Percentiles rank a stretch among this genome's conserved stretches.
These are phyloP conservation scores for Gossypium herbaceum DNA, from an alignment of 345 rosid genomes.

Conservation along the genomic window DNA sequence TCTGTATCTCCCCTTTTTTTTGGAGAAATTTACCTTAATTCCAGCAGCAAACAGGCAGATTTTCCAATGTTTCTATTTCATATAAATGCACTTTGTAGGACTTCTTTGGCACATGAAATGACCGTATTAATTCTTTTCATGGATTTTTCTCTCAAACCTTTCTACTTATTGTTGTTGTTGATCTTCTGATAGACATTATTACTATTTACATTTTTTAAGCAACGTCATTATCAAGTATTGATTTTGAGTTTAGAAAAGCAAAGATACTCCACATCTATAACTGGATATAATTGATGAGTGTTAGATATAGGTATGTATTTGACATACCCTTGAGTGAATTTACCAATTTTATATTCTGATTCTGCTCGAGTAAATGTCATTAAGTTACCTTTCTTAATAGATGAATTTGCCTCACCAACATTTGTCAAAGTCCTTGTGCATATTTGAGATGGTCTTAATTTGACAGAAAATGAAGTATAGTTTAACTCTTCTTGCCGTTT, in stretches of 20 bases:
- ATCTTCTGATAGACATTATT: background rate
- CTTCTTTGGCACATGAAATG: background rate
- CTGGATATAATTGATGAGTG: background rate
- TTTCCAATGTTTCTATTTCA: background rate
- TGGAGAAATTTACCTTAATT: background rate
- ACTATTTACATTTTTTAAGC: no score
- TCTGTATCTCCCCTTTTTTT: background rate
- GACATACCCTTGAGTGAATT: conserved; percentile 34
- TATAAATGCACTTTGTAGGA: background rate
- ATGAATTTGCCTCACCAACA: no score
- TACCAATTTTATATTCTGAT: background rate
- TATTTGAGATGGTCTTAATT: background rate
- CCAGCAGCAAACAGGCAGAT: background rate
- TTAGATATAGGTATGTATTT: background rate
- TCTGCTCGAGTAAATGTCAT: conserved; percentile 25
- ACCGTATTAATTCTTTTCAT: background rate
- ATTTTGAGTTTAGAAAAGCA: background rate
- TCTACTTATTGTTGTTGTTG: background rate
- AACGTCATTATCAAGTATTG: background rate
- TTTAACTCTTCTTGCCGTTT: no score
- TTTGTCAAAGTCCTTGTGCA: background rate
- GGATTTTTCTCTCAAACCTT: background rate
- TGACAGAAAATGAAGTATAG: no score
- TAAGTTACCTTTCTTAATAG: conserved; percentile 27
- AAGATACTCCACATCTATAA: background rate